phyloP scores from a whole-genome alignment of 495 filamentous ascomycete genomes.

The Parmelia sp. region DNA sequence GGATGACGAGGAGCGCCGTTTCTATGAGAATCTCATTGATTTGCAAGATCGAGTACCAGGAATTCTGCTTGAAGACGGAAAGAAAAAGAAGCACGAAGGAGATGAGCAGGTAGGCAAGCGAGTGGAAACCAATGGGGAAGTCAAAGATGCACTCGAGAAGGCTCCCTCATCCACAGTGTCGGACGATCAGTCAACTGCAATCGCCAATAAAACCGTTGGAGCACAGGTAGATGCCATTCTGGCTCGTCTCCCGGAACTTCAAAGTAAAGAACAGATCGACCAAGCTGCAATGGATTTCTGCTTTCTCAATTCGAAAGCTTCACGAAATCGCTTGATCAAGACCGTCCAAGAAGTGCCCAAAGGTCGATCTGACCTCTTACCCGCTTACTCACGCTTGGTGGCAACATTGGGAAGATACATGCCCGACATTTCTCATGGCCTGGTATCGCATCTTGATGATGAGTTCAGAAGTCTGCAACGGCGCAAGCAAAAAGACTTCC shows the following conservation, averaged over 20 bases:
- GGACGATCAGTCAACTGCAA: conserved; percentile 86
- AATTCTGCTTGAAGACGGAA: conserved; percentile 86
- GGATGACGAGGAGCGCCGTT: conserved; percentile 94
- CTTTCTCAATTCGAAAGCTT: conserved; percentile 97
- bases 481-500: conserved; percentile 96
- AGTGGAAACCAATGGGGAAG: conserved; percentile 35
- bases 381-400: conserved; percentile 82
- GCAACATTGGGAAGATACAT: conserved; percentile 92
- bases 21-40: conserved; percentile 95
- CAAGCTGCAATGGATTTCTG: conserved; percentile 92
- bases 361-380: conserved; percentile 85
- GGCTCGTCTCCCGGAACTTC: conserved; percentile 79
- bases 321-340: conserved; percentile 87
- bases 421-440: conserved; percentile 82
- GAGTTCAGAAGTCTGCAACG: conserved; percentile 96
- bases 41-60: conserved; percentile 92
- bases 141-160: conserved; percentile 34
- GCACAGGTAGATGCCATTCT: conserved; percentile 93
- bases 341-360: conserved; percentile 91
- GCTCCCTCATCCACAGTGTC: conserved; percentile 32
- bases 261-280: conserved; percentile 85
- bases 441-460: conserved; percentile 89
- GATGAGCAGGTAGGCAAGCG: conserved; percentile 62
- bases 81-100: conserved; percentile 80
- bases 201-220: conserved; percentile 95